A percentile compares a stretch with the other conserved stretches of the same genome.
phyloP scores from a whole-genome alignment of 768 basidiomycete species.

The Rhizopogon roseolus region DNA sequence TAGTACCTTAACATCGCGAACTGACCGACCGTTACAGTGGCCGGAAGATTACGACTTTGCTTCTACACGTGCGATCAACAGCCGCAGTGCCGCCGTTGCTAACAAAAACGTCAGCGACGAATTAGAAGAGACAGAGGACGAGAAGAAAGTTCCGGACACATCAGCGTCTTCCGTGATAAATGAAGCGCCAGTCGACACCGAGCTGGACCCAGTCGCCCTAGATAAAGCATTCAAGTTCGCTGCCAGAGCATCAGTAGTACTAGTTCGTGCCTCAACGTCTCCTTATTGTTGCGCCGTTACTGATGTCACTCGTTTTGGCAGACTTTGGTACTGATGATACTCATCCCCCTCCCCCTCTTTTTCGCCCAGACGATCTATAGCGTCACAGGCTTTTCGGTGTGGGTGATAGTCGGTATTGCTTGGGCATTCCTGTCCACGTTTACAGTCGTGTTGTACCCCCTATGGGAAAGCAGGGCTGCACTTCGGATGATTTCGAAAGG shows the following conservation, averaged over 20 bases:
- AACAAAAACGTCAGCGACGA: conserved; percentile 11
- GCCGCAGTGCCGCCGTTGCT: background rate
- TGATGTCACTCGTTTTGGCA: conserved; percentile 14
- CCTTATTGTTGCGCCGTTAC: background rate
- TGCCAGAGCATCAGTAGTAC: conserved; percentile 60
- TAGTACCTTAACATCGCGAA: background rate
- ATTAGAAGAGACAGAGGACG: conserved; percentile 24
- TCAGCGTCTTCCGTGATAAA: conserved; percentile 34
- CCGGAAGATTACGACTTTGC: conserved; percentile 84
- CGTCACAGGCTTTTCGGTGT: conserved; percentile 61
- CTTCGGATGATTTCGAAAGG: conserved; percentile 55
- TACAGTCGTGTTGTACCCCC: conserved; percentile 77
- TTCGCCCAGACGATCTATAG: conserved; percentile 72
- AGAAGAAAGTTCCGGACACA: conserved; percentile 31
- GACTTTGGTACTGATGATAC: conserved; percentile 60
- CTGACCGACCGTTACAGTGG: conserved; percentile 36
- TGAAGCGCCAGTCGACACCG: conserved; percentile 37
- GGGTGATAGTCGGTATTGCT: conserved; percentile 77
- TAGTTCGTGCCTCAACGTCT: conserved; percentile 39
- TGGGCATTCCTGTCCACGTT: conserved; percentile 81
- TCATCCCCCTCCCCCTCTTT: conserved; percentile 86
- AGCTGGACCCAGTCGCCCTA: conserved; percentile 61
- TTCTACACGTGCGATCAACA: conserved; percentile 73
- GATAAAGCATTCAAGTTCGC: conserved; percentile 80
- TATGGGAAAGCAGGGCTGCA: conserved; percentile 78